Base-by-base conservation (phyloP, 2,329 filamentous ascomycete species). In the Trichoderma lentiforme region DNA sequence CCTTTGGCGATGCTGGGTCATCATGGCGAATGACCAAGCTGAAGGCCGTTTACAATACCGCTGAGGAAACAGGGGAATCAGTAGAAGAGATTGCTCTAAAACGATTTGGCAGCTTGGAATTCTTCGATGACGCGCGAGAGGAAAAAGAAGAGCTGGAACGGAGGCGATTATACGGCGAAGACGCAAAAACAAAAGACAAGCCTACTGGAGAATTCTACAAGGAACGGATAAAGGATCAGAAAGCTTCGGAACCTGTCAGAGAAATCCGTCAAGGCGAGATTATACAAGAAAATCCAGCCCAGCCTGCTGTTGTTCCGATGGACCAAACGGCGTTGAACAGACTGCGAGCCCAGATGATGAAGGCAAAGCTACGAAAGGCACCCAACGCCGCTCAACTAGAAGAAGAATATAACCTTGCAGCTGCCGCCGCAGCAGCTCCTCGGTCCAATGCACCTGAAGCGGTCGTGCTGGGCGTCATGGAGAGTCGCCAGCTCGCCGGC, bases 11-110 rank as follows among this genome's bases (percentile, higher is more conserved):
- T 80, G 84, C 89, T 7, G 95, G 96, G 0, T 95, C 95, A 15
- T 89, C 94, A 76, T 99, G 97, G 96, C 91, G 97, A 64, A 97
- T 99, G 95, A 97, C 92, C 6, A 98, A 95, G 81, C 88, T 99
- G 36, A 94, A 92, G 75, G 92, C 90, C 12, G 93, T 97, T 2
- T 97, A 97, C 80, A 88, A 89, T 30, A 88, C 91, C 69, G 93
- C 94, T 0, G 87, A 97, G 75, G 91, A 96, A 76, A 90, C 85
- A 0, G 91, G 90, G 0, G 87, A 87, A n/a, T 77, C 88, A 0
- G 86, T 97, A 0, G 95, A 98, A 7, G 93, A 97, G 1, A 85
- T 98, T 63, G 96, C 95, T 0, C 77, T 92, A 47, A 92, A 97
- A 76, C 88, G 93, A 14, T 98, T 92, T 78, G 95, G 95, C 2